Percentiles rank a stretch among this genome's conserved stretches.
phyloP scores from a whole-genome alignment of 495 filamentous ascomycete species.

The Aspergillus nanangensis region DNA sequence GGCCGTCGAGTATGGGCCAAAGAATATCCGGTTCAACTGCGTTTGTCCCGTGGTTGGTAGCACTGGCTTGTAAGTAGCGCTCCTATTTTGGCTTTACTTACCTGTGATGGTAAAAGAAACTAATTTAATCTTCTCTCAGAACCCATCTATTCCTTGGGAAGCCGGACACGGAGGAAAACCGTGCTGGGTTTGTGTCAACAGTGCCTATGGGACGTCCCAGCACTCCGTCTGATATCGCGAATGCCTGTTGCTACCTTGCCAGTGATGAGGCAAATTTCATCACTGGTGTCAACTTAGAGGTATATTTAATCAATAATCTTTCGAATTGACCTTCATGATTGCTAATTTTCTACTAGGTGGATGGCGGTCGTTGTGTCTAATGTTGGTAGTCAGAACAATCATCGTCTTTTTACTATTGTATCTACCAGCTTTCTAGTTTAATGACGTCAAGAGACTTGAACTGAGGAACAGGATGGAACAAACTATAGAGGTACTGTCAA shows the following conservation, averaged over 20 bases:
- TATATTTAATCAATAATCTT: not conserved
- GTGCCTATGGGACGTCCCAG: conserved; percentile 59
- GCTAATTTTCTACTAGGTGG: conserved; percentile 5
- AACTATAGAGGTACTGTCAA: too few species aligned
- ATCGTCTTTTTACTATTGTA: too few species aligned
- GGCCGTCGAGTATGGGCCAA: conserved; percentile 57
- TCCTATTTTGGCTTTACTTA: not conserved
- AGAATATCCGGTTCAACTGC: conserved; percentile 56
- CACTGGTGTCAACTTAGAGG: conserved; percentile 37
- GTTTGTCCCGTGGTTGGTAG: conserved; percentile 56
- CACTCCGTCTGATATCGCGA: conserved; percentile 55
- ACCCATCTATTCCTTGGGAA: conserved; percentile 53
- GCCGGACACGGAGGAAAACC: conserved; percentile 57
- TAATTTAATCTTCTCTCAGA: conserved; percentile 10
- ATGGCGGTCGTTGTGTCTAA: conserved; percentile 19
- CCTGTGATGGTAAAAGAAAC: too few species aligned
- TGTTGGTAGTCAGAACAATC: not conserved
- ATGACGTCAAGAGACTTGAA: too few species aligned
- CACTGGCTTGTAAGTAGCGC: conserved; percentile 50
- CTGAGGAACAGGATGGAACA: too few species aligned
- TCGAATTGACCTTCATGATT: not conserved
- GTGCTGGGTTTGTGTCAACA: conserved; percentile 54
- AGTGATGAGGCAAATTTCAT: conserved; percentile 61
- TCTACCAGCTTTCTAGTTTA: too few species aligned
- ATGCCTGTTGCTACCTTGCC: conserved; percentile 55